These are phyloP conservation scores for Pugionium cornutum DNA, from an alignment of 345 rosid species.

Conservation along the genomic window DNA sequence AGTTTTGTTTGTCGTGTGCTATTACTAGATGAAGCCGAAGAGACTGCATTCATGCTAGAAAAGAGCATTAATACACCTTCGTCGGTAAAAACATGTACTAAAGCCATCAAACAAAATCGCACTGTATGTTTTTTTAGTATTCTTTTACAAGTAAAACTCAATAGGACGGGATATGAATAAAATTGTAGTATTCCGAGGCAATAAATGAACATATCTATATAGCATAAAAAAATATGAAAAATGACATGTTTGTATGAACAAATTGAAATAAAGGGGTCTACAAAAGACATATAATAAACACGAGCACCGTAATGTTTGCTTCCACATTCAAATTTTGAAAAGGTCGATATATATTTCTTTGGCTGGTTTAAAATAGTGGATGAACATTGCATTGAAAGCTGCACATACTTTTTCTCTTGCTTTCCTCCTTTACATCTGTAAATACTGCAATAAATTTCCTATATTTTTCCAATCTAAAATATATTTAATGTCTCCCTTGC, in stretches of 20 bases:
- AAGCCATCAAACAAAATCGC: neutral
- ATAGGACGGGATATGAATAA: neutral
- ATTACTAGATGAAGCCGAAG: neutral
- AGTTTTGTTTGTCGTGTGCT: neutral
- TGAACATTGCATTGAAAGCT: constrained; percentile 40
- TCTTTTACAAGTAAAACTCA: neutral
- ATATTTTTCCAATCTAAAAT: neutral
- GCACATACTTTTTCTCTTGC: constrained; percentile 31
- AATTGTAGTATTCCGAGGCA: neutral
- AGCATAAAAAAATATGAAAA: constrained; percentile 11
- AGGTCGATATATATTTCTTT: constrained; percentile 3
- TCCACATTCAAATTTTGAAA: constrained; percentile 36
- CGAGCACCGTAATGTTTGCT: constrained; percentile 32
- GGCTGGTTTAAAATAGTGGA: constrained; percentile 24
- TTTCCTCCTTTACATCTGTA: constrained; percentile 30
- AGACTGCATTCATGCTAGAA: constrained; percentile 21
- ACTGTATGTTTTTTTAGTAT: neutral
- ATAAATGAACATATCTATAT: constrained; percentile 8
- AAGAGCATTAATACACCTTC: constrained; percentile 6
- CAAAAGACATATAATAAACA: constrained; percentile 29
- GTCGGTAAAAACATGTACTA: neutral
- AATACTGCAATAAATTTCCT: constrained; percentile 26
- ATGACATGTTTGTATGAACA: constrained; percentile 24
- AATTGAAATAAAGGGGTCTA: constrained; percentile 38
- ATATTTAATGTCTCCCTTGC: constrained; percentile 29